These are phyloP conservation scores for Craterostigma plantagineum DNA, from an alignment of 257 asterid genomes.

Conservation along the genomic window DNA sequence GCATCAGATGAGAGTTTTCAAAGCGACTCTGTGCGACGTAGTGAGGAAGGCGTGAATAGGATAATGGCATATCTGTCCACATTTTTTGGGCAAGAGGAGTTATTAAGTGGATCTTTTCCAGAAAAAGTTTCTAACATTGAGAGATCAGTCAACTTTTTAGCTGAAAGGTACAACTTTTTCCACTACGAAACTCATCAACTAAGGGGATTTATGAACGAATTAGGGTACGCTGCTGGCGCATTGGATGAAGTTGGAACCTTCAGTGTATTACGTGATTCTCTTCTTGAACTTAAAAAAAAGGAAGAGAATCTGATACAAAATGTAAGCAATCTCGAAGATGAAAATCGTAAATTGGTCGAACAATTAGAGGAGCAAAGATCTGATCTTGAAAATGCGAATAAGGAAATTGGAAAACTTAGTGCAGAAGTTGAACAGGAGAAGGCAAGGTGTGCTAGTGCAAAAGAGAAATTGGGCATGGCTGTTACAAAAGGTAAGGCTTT, in stretches of 20 bases:
- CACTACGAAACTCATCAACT: slow-evolving; percentile 42
- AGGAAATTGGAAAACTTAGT: slow-evolving; percentile 39
- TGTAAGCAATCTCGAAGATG: slow-evolving; percentile 36
- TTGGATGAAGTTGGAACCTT: slow-evolving; percentile 40
- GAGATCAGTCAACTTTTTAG: slow-evolving; percentile 23
- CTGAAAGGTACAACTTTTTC: slow-evolving; percentile 31
- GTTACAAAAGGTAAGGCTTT: slow-evolving; percentile 97
- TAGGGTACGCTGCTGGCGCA: slow-evolving; percentile 21
- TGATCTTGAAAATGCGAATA: slow-evolving; percentile 31
- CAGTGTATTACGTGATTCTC: slow-evolving; percentile 23
- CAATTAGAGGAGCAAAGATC: slow-evolving; percentile 40
- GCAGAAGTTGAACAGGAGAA: slow-evolving; percentile 74
- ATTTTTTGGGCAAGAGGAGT: slow-evolving; percentile 27
- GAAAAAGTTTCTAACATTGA: slow-evolving; percentile 51
- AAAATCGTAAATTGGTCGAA: slow-evolving; percentile 39
- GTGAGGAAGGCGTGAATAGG: slow-evolving; percentile 36
- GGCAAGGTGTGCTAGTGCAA: slow-evolving; percentile 53
- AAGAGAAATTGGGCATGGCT: slow-evolving; percentile 95
- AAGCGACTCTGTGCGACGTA: slow-evolving; percentile 20
- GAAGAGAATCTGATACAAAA: slow-evolving; percentile 34
- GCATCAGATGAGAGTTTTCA: slow-evolving; percentile 16
- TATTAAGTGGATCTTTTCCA: slow-evolving; percentile 21
- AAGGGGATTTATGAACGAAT: slow-evolving; percentile 29
- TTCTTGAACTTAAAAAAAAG: slow-evolving; percentile 38
- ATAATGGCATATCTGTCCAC: slow-evolving; percentile 30